Percentiles rank a stretch among this genome's conserved stretches.
Evolutionary conservation across 2,329 filamentous ascomycete genomes (phyloP).

Genomic region (Magnaporthales sp.): DNA sequence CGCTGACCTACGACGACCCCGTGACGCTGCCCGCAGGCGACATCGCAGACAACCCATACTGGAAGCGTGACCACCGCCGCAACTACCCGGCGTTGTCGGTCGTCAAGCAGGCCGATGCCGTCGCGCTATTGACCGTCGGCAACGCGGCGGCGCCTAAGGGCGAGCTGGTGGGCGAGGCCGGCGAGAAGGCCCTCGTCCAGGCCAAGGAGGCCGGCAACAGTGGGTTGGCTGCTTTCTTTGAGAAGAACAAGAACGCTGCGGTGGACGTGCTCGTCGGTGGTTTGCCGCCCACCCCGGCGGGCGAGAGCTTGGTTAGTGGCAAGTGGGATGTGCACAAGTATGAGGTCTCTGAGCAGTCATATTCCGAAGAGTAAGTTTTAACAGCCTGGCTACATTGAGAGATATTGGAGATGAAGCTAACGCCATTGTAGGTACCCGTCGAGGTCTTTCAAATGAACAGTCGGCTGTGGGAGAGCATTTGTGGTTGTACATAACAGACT

Average conservation of each 20-base stretch:
- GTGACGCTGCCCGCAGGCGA: constrained; percentile 78
- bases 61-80: constrained; percentile 85
- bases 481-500: constrained; percentile 18
- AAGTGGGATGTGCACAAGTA: constrained; percentile 63
- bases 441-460: constrained; percentile 47
- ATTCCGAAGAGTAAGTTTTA: constrained; percentile 55
- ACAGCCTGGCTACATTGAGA: constrained; percentile 1
- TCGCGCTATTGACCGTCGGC: constrained; percentile 76
- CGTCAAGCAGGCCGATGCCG: constrained; percentile 76
- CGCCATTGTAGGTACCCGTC: constrained; percentile 47
- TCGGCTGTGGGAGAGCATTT: constrained; percentile 8
- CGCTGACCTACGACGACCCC: constrained; percentile 67
- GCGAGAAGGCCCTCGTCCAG: constrained; percentile 59
- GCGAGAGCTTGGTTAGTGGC: constrained; percentile 46
- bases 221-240: constrained; percentile 65
- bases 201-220: constrained; percentile 66
- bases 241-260: constrained; percentile 38
- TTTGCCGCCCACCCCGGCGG: constrained; percentile 77
- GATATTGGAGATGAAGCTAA: constrained; percentile 19
- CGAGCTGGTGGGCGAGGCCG: constrained; percentile 60
- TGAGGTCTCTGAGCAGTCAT: constrained; percentile 58
- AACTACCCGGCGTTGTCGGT: constrained; percentile 74
- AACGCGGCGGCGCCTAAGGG: constrained; percentile 74
- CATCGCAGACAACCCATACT: constrained; percentile 88
- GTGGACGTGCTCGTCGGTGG: constrained; percentile 64